A percentile compares a stretch with the other conserved stretches of the same genome.
Conservation (phyloP, 176 grass and related monocot genomes). For the Calamus simplicifolius region DNA sequence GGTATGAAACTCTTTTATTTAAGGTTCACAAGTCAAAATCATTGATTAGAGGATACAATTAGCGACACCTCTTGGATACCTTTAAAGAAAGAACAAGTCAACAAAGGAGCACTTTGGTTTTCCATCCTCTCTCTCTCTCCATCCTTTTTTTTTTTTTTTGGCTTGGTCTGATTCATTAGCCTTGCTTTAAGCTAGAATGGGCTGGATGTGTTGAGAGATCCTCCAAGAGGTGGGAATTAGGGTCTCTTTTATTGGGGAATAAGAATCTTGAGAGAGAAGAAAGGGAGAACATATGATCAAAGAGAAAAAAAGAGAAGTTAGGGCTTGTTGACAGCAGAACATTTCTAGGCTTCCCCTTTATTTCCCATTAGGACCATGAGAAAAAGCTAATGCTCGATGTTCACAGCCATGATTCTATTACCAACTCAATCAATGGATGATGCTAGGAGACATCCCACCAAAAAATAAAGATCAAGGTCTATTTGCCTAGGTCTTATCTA, state of each 20-base stretch:
- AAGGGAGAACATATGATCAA: conserved; percentile 13
- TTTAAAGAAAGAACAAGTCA: no score
- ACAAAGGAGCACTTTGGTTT: no score
- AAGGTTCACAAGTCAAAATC: no score
- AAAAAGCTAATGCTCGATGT: conserved; percentile 37
- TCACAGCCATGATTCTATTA: conserved; percentile 42
- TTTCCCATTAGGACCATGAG: conserved; percentile 34
- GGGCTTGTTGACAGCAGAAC: conserved; percentile 41
- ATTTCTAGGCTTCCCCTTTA: conserved; percentile 25
- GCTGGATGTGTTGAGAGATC: conserved; percentile 11
- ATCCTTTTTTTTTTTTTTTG: no score
- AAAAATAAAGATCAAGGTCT: conserved; percentile 32
- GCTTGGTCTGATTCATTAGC: no score
- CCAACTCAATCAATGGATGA: conserved; percentile 41
- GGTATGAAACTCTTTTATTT: no score
- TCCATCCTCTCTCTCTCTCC: no score
- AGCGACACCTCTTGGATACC: no score
- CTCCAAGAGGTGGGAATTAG: conserved; percentile 9
- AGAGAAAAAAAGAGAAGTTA: background rate
- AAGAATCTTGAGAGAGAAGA: conserved; percentile 20
- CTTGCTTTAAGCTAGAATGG: background rate
- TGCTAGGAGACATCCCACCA: conserved; percentile 25
- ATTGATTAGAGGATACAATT: no score
- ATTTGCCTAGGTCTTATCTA: conserved; percentile 38
- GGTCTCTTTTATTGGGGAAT: conserved; percentile 8